Base-by-base conservation (phyloP, 2,329 filamentous ascomycete genomes). In the Aureobasidium uvarum region DNA sequence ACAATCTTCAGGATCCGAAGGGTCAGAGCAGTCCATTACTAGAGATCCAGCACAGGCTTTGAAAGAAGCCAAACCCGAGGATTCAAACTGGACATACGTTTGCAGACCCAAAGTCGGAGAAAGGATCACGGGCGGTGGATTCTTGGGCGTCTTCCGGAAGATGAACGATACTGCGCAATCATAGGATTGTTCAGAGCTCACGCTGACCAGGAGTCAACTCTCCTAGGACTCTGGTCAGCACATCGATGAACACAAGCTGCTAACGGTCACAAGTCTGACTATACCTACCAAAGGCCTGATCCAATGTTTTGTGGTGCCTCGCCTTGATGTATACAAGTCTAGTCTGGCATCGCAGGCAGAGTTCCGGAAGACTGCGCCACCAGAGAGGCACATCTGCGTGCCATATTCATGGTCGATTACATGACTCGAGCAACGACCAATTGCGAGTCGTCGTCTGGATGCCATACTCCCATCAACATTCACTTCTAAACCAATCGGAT, bases 71-170 rank as follows among this genome's bases (percentile, higher is more conserved):
- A 59, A 65, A 28, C 36, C 60, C 11, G 46, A 63, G 38, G 60
- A 63, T 8, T 33, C 62, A 14, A 65, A 71, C 16, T 72, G 67
- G 69, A 68, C 68, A 23, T 71, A 75, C 68, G 72, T 78, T 13
- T 78, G 77, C 65, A 69, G 76, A 51, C 77, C 77, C 2, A 78
- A 77, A 63, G 77, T 78, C 13, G 77, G 77, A 25, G 74, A 77
- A 16, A 69, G 71, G 10, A 71, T 78, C 36, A 68, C 72, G 16
- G 77, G 76, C 23, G 77, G 77, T 46, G 77, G 77, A 3, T 78
- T 78, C 65, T 59, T 78, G 23, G 76, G 73, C 14, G 67, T 77
- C 1, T 77, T 74, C 66, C 71, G 70, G 66, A 76, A 75, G 68
- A 69, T 66, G 60, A 62, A 50, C 16, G 45, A 68, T 20, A 20